A percentile compares a stretch with the other conserved stretches of the same genome.
phyloP scores from a whole-genome alignment of 225 moss, liverwort and hornwort species.

The Sphagnum tenellum region DNA sequence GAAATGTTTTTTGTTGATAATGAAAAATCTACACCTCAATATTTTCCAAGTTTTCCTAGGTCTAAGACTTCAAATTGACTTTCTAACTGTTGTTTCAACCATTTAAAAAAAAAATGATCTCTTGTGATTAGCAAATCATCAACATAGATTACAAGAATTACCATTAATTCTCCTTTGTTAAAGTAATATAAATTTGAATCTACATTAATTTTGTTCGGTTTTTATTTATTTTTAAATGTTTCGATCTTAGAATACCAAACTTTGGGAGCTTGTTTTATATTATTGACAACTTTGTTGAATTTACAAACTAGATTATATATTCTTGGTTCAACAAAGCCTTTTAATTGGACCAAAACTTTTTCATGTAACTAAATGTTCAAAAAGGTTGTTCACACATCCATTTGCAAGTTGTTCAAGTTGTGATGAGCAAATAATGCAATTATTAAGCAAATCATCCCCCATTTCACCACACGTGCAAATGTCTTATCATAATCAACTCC shows the following conservation, averaged over 20 bases:
- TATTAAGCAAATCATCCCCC: background rate
- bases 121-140: background rate
- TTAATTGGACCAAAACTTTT: background rate
- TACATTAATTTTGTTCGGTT: background rate
- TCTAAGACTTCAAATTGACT: background rate
- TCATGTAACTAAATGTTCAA: background rate
- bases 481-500: constrained; percentile 1
- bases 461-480: background rate
- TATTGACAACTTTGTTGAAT: background rate
- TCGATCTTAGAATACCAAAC: too few species aligned
- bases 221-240: too few species aligned
- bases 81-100: background rate
- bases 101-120: too few species aligned
- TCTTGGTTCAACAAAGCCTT: background rate
- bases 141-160: background rate
- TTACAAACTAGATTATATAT: too few species aligned
- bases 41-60: background rate
- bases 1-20: background rate
- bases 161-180: background rate
- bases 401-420: background rate
- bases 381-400: background rate
- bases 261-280: background rate
- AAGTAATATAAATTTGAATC: background rate
- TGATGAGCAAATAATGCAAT: background rate
- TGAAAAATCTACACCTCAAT: background rate